These are phyloP conservation scores for Epichloe bromicola DNA, from an alignment of 2,329 filamentous ascomycete species.

Conservation along the genomic window DNA sequence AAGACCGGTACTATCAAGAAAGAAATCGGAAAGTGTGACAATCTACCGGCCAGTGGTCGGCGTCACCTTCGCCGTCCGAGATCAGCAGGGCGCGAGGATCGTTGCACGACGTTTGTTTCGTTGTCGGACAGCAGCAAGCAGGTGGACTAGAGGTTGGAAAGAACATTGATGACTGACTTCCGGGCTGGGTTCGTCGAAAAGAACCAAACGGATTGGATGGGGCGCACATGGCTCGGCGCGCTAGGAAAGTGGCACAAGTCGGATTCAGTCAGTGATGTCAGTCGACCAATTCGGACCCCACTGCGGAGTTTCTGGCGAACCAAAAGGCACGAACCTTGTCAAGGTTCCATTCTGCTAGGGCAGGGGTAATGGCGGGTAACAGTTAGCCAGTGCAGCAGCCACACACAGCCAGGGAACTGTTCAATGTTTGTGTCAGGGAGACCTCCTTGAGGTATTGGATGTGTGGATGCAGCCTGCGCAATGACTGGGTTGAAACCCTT, in stretches of 20 bases:
- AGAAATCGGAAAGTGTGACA: background rate
- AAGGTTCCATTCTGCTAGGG: too few species aligned
- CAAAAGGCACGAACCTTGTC: too few species aligned
- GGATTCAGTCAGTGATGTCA: constrained; percentile 2
- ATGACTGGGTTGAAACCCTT: too few species aligned
- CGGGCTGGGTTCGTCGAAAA: background rate
- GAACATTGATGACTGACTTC: background rate
- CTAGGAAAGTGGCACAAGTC: background rate
- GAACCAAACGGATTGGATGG: background rate
- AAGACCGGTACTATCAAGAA: background rate
- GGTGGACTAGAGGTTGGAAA: background rate
- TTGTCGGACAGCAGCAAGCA: background rate
- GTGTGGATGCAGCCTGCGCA: too few species aligned
- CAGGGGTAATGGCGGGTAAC: too few species aligned
- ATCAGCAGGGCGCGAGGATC: background rate
- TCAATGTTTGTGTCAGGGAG: too few species aligned
- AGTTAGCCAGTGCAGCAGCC: too few species aligned
- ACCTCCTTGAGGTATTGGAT: too few species aligned
- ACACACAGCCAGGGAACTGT: too few species aligned
- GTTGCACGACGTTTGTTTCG: background rate
- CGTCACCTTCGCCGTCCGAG: background rate
- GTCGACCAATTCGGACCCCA: background rate
- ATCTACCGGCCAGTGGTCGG: background rate
- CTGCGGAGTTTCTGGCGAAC: too few species aligned
- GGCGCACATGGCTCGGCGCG: background rate